phyloP scores from a whole-genome alignment of 768 basidiomycete genomes.

The Ramaria sp. region DNA sequence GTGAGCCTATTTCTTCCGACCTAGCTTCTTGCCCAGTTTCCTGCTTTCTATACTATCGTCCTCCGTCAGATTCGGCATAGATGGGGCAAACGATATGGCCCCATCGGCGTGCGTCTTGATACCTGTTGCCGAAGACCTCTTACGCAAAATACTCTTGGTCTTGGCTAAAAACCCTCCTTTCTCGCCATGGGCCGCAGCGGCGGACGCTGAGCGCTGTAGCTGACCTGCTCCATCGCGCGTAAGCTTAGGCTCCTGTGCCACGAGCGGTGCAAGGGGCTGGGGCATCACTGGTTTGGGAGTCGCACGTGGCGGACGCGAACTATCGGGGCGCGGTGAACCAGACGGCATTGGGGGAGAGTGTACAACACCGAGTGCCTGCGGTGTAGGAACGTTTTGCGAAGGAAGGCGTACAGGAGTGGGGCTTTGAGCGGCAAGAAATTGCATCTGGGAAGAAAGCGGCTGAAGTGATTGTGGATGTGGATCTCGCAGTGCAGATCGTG shows the following conservation, averaged over 20 bases:
- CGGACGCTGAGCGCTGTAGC: background rate
- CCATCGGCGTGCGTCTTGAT: conserved; percentile 7
- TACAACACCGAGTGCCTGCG: background rate
- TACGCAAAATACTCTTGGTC: conserved; percentile 7
- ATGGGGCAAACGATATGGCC: background rate
- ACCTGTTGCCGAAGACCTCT: conserved; percentile 2
- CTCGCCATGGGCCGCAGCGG: background rate
- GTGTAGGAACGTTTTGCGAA: background rate
- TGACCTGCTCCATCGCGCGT: background rate
- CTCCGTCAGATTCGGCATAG: background rate
- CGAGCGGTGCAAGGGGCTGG: background rate
- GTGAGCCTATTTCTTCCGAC: background rate
- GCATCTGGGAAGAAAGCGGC: background rate
- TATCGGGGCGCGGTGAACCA: background rate
- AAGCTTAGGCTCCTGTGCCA: background rate
- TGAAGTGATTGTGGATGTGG: background rate
- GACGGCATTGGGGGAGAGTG: background rate
- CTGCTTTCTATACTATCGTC: background rate
- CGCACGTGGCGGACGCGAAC: background rate
- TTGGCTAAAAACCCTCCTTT: conserved; percentile 7
- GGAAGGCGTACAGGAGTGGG: background rate
- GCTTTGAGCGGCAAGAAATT: background rate
- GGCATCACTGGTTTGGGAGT: conserved; percentile 9
- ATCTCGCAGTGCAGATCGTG: background rate
- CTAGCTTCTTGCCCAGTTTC: background rate